These are phyloP conservation scores for Sclerotinia trifoliorum DNA, from an alignment of 2,329 filamentous ascomycete genomes.

Conservation along the genomic window DNA sequence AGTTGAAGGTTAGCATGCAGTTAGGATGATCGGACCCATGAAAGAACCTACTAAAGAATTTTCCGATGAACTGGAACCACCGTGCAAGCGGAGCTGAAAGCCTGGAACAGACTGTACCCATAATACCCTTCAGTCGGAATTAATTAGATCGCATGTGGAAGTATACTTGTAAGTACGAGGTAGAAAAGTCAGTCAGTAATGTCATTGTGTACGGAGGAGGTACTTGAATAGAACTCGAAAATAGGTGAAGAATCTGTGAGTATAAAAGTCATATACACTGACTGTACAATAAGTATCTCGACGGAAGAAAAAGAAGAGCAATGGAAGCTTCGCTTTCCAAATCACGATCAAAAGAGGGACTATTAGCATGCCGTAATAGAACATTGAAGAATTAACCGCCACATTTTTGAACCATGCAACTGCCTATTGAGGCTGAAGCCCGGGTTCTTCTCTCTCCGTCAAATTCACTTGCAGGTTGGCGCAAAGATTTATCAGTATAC, in stretches of 20 bases:
- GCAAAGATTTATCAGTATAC: neutral
- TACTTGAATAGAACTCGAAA: neutral
- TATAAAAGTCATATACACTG: too few species aligned
- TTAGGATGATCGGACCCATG: neutral
- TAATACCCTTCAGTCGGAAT: neutral
- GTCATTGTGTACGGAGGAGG: too few species aligned
- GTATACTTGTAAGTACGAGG: neutral
- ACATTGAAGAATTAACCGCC: neutral
- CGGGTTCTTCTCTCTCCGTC: too few species aligned
- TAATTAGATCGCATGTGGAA: neutral
- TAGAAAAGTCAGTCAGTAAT: neutral
- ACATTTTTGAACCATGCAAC: neutral
- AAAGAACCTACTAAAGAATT: neutral
- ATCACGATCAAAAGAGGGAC: neutral
- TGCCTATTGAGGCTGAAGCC: neutral
- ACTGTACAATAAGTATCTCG: neutral
- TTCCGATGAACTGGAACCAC: constrained; percentile 6
- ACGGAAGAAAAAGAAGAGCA: neutral
- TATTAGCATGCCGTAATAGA: neutral
- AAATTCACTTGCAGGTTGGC: too few species aligned
- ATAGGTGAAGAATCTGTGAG: neutral
- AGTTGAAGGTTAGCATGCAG: neutral
- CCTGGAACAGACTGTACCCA: neutral
- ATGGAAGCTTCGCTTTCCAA: neutral
- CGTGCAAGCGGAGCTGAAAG: neutral